Evolutionary conservation across 2,329 filamentous ascomycete genomes (phyloP), one percentile per base, ranked within the genome.

Genomic region (Tricladium varicosporioides): DNA sequence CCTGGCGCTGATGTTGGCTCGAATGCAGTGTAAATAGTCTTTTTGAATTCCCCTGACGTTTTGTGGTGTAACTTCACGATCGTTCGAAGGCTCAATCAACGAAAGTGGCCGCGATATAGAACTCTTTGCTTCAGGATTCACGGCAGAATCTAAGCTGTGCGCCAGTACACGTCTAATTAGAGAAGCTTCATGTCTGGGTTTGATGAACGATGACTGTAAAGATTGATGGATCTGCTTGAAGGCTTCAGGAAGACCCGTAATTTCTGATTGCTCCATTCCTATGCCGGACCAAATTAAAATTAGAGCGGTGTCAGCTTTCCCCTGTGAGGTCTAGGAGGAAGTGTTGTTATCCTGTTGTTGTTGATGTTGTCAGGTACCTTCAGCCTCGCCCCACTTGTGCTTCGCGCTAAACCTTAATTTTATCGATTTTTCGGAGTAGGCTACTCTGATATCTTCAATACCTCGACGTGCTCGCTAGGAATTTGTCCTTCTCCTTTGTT

Each of bases 111-210:
- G 60, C 32, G 57, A 50, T 13, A 64, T 31, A 10, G 79, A 73
- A 45, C 69, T 70, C 49, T 76, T 67, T 27, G 75, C 70, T 44
- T 53, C 54, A 32, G 51, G 19, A 13, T 63, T 54, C 36, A 80
- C 66, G 61, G 74, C 77, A 18, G 78, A 75, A 27, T 76, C 76
- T 4, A 87, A 72, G 61, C 85, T 77, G 16, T 80, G 75, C 44
- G 80, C 76, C 47, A 85, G 67, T 31, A 84, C 72, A 50, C 79
- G 80, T 60, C 81, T 76, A 55, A 87, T 80, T 48, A 80, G 79
- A 36, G 78, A 74, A 49, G 78, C 76, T 62, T 87, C 81, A 56
- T 85, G 81, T 22, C 82, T 77, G 27, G 80, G 76, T 51, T 80
- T 82, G 55, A 86, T 74, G 59, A 78, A 84, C 5, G 80, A 78